Percentiles rank a stretch among this genome's conserved stretches.
These are phyloP conservation scores for Coelastrella sp. DNA, from an alignment of 139 green algal genomes.

Conservation along the genomic window DNA sequence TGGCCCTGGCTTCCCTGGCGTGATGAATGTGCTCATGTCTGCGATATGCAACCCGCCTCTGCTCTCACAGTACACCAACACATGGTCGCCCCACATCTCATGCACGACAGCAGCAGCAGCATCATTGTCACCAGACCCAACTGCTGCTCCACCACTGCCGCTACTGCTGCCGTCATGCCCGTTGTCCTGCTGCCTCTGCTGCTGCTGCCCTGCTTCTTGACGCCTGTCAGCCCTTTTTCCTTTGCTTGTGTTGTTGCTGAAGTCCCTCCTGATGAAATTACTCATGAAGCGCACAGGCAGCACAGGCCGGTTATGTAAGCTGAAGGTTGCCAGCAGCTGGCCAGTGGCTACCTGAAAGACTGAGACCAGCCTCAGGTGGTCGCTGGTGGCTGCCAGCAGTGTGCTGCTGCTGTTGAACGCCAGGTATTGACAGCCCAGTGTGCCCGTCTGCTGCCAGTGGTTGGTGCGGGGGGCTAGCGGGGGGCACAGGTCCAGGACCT, in stretches of 20 bases:
- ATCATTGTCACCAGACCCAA: neutral
- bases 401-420: conserved; percentile 43
- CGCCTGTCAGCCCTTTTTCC: neutral
- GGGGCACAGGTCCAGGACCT: conserved; percentile 6
- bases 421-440: conserved; percentile 31
- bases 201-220: neutral
- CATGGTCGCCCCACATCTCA: neutral
- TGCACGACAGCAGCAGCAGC: neutral
- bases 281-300: conserved; percentile 30
- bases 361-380: neutral
- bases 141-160: neutral
- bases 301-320: conserved; percentile 8
- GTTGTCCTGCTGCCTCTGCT: neutral
- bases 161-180: neutral
- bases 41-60: conserved; percentile 13
- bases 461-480: neutral
- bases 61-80: conserved; percentile 24
- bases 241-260: neutral
- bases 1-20: neutral
- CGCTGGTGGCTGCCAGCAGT: conserved; percentile 12
- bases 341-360: conserved; percentile 9
- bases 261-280: neutral
- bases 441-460: neutral
- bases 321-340: conserved; percentile 36
- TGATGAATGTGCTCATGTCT: conserved; percentile 21